These are phyloP conservation scores for Xylaria sp. DNA, from an alignment of 2,329 filamentous ascomycete species.

Conservation along the genomic window DNA sequence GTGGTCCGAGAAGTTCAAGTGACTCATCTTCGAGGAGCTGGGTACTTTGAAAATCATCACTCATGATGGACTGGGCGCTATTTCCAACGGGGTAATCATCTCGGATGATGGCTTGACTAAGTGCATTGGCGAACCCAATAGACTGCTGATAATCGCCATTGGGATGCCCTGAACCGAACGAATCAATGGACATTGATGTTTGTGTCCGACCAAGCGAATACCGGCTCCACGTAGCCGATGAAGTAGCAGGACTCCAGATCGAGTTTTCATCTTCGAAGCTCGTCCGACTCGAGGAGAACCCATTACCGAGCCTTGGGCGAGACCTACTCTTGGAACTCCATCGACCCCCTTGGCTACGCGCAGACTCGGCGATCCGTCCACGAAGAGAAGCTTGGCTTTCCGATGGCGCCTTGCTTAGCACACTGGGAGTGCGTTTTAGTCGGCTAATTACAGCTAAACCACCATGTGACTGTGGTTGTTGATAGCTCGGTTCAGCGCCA, in stretches of 20 bases:
- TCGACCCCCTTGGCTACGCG: conserved; percentile 67
- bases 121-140: conserved; percentile 95
- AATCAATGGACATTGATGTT: conserved; percentile 92
- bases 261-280: conserved; percentile 92
- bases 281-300: conserved; percentile 89
- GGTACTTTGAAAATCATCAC: conserved; percentile 68
- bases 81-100: conserved; percentile 75
- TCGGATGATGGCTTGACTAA: conserved; percentile 95
- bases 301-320: conserved; percentile 80
- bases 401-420: conserved; percentile 91
- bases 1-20: conserved; percentile 90
- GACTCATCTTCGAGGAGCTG: conserved; percentile 91
- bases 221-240: conserved; percentile 96
- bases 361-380: conserved; percentile 73
- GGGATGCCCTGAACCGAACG: conserved; percentile 80
- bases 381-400: conserved; percentile 77
- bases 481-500: conserved; percentile 68
- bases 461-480: conserved; percentile 61
- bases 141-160: conserved; percentile 91
- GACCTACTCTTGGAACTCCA: conserved; percentile 91
- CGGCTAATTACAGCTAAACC: conserved; percentile 79
- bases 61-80: conserved; percentile 62
- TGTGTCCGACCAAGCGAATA: conserved; percentile 92
- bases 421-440: conserved; percentile 87
- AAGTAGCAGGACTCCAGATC: conserved; percentile 84